A percentile compares a stretch with the other conserved stretches of the same genome.
phyloP scores from a whole-genome alignment of 345 rosid species.

The Sisymbrium irio region DNA sequence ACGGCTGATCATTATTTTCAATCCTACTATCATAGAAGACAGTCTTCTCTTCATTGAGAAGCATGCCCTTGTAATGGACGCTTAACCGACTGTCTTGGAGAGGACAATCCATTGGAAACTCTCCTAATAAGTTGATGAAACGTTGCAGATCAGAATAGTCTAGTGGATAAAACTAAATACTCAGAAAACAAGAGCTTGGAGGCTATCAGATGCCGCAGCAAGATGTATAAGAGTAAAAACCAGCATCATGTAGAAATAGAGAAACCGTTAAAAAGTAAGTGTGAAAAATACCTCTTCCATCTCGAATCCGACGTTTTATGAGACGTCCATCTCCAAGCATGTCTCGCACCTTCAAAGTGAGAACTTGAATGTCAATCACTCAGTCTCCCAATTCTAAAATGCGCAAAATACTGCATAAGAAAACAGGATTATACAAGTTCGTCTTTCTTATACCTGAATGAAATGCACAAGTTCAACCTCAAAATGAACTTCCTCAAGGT shows the following conservation, averaged over 20 bases:
- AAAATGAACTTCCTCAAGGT: slow-evolving; percentile 82
- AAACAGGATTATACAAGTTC: background rate
- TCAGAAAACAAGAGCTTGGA: background rate
- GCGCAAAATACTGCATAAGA: background rate
- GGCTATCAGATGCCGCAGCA: slow-evolving; percentile 10
- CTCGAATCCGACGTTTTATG: slow-evolving; percentile 79
- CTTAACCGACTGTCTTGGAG: slow-evolving; percentile 81
- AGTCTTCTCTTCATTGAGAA: slow-evolving; percentile 71
- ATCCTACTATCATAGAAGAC: slow-evolving; percentile 74
- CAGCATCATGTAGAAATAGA: background rate
- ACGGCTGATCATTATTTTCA: slow-evolving; percentile 73
- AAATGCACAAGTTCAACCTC: slow-evolving; percentile 92
- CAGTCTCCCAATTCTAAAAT: background rate
- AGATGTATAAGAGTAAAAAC: background rate
- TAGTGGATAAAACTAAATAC: background rate
- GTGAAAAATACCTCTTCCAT: slow-evolving; percentile 72
- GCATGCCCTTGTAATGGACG: slow-evolving; percentile 88
- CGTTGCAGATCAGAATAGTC: slow-evolving; percentile 21
- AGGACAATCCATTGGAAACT: slow-evolving; percentile 99
- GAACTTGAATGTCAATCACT: slow-evolving; percentile 27
- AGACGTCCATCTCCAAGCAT: slow-evolving; percentile 98
- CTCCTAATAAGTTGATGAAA: slow-evolving; percentile 51
- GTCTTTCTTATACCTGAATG: slow-evolving; percentile 56
- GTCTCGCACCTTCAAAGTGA: slow-evolving; percentile 72
- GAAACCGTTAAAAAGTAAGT: background rate